Conservation (phyloP, 306 rosid species). For the Vigna angularis region DNA sequence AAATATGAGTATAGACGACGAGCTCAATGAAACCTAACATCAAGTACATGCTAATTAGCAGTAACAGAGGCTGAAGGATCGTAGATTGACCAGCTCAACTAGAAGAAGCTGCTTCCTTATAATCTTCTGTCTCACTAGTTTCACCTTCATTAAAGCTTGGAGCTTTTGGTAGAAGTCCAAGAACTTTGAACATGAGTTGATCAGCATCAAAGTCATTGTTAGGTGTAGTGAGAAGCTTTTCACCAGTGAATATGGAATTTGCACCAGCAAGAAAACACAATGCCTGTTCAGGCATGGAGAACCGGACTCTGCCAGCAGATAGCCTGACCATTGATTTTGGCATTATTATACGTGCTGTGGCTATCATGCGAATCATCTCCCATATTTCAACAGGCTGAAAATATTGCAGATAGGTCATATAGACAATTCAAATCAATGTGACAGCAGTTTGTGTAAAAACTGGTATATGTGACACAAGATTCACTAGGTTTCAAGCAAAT, state of each 20-base stretch:
- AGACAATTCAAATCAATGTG: slow-evolving; percentile 23
- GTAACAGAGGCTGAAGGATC: slow-evolving; percentile 5
- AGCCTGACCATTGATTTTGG: slow-evolving; percentile 96
- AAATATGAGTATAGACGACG: slow-evolving; percentile 15
- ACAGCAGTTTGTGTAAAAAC: slow-evolving; percentile 20
- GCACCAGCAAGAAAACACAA: slow-evolving; percentile 96
- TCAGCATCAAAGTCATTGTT: slow-evolving; percentile 95
- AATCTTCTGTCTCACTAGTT: slow-evolving; percentile 39
- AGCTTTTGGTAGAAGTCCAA: slow-evolving; percentile 59
- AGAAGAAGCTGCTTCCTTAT: slow-evolving; percentile 54
- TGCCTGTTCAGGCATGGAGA: slow-evolving; percentile 96
- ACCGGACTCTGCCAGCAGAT: slow-evolving; percentile 94
- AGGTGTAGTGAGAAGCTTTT: slow-evolving; percentile 91
- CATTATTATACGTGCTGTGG: slow-evolving; percentile 87
- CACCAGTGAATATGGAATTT: slow-evolving; percentile 96
- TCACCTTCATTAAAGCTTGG: slow-evolving; percentile 48
- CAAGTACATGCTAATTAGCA: slow-evolving; percentile 4
- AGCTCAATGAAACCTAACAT: slow-evolving; percentile 29
- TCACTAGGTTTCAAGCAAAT: slow-evolving; percentile 1
- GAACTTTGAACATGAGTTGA: slow-evolving; percentile 67
- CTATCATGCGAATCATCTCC: slow-evolving; percentile 99
- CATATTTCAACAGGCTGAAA: slow-evolving; percentile 96
- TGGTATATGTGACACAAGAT: not conserved
- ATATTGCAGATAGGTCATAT: not conserved
- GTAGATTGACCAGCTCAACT: slow-evolving; percentile 29